Conservation (phyloP, 164 flowering plant species). For the Amborella trichopoda region DNA sequence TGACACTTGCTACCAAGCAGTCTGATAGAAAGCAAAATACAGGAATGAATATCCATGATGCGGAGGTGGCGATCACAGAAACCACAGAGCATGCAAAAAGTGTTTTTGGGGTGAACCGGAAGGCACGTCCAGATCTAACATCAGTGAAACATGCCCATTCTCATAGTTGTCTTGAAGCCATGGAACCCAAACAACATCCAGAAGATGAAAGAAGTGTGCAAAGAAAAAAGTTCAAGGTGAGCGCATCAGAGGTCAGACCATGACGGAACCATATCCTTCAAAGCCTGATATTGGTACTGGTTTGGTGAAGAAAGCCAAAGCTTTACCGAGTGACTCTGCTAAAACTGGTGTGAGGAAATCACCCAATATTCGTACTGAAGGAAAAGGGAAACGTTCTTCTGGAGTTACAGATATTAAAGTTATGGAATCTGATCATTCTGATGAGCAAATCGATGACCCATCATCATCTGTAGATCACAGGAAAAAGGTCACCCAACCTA, state of each 20-base stretch:
- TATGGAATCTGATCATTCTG: slow-evolving; percentile 7
- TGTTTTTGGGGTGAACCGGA: slow-evolving; percentile 11
- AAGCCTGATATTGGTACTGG: slow-evolving; percentile 17
- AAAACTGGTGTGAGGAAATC: too few species aligned
- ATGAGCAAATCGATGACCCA: slow-evolving; percentile 12
- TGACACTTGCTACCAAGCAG: slow-evolving; percentile 8
- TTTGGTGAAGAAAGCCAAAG: slow-evolving; percentile 21
- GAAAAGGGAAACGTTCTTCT: too few species aligned
- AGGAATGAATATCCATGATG: slow-evolving; percentile 20
- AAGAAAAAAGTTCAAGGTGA: too few species aligned
- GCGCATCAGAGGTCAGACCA: too few species aligned
- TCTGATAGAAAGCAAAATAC: slow-evolving; percentile 14
- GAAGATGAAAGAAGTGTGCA: slow-evolving; percentile 16
- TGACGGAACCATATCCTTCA: slow-evolving; percentile 11
- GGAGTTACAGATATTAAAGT: too few species aligned
- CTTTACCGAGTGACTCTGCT: slow-evolving; percentile 19
- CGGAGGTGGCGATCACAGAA: slow-evolving; percentile 14
- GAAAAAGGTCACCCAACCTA: slow-evolving; percentile 20
- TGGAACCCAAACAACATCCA: slow-evolving; percentile 13
- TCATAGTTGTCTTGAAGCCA: slow-evolving; percentile 5
- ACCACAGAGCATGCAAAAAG: slow-evolving; percentile 20
- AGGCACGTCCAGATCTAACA: slow-evolving; percentile 4
- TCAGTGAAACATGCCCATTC: slow-evolving; percentile 10
- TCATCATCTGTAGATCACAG: slow-evolving; percentile 11
- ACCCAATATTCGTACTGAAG: too few species aligned